phyloP scores from a whole-genome alignment of 352 stramenopile genomes.

The Globisporangium parvum region DNA sequence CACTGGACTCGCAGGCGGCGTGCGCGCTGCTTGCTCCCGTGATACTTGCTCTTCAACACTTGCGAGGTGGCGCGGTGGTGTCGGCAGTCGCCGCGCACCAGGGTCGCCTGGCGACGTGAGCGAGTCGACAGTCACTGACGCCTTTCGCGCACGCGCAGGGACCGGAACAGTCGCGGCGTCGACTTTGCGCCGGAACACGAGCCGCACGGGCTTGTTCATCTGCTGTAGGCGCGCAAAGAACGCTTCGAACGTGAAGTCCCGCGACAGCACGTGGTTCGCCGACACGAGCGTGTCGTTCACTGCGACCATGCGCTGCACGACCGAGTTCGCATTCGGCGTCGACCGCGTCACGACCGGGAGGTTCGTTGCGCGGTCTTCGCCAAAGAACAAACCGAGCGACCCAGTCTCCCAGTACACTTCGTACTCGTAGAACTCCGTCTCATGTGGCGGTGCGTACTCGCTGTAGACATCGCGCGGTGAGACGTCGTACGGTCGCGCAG shows the following conservation, averaged over 20 bases:
- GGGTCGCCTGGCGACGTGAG: conserved; percentile 10
- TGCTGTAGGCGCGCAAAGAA: conserved; percentile 81
- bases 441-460: conserved; percentile 8
- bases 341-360: conserved; percentile 77
- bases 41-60: conserved; percentile 9
- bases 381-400: conserved; percentile 80
- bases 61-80: conserved; percentile 6
- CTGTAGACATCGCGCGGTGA: conserved; percentile 21
- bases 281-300: conserved; percentile 77
- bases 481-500: conserved; percentile 20
- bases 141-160: conserved; percentile 9
- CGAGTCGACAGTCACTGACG: conserved; percentile 30
- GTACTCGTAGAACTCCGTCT: conserved; percentile 36
- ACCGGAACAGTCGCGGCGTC: not conserved
- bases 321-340: conserved; percentile 54
- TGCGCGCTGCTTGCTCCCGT: not conserved
- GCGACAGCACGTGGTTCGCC: conserved; percentile 64
- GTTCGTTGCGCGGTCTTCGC: conserved; percentile 58
- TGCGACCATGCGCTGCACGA: conserved; percentile 63
- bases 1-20: conserved; percentile 10
- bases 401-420: conserved; percentile 80
- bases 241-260: conserved; percentile 68
- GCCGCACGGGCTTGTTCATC: conserved; percentile 78
- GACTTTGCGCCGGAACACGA: conserved; percentile 54
- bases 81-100: conserved; percentile 2